Evolutionary conservation across 2,329 filamentous ascomycete genomes (phyloP), one percentile per base, ranked within the genome.

Genomic region (Colletotrichum orchidophilum): DNA sequence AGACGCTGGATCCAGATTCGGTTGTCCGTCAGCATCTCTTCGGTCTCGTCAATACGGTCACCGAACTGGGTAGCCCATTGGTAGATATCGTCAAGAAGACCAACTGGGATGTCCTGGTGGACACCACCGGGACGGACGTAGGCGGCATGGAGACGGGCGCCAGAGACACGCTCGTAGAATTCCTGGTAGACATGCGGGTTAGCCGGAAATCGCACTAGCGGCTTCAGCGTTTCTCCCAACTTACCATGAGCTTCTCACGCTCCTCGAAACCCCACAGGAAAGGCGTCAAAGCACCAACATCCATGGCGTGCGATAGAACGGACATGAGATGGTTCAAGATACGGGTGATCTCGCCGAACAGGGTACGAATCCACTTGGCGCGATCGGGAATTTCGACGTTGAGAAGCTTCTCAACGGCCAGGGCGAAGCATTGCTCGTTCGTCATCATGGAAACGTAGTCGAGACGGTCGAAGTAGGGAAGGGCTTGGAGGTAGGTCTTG

Each of bases 371-470:
- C 87, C 92, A 99, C 87, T 99, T 98, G 77, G 96, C 96, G 79
- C 96, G 90, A 75, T 96, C 93, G 27, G 96, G 96, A 74, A 99
- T 94, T 82, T 99, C 97, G 75, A 99, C 88, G 83, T 99, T 99
- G 78, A 99, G 87, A 72, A 99, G 89, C 88, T 99, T 99, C 89
- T 99, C 96, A 66, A 98, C 96, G 24, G 95, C 96, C 75, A 99
- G 89, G 46, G 95, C 91, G 84, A 94, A 99, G 81, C 95, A 97
- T 85, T 99, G 96, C 88, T 99, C 96, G 84, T 99, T 99, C 79
- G 96, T 99, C 96, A 99, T 99, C 97, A 99, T 99, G 79, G 95
- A 98, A 77, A 98, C 95, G 83, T 99, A 99, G 85, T 99, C 96
- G 82, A 99, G 88, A 77, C 96, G 94, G 85, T 99, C 96, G 82